phyloP scores from a whole-genome alignment of 2,329 filamentous ascomycete genomes.

The Fusarium papillatum region DNA sequence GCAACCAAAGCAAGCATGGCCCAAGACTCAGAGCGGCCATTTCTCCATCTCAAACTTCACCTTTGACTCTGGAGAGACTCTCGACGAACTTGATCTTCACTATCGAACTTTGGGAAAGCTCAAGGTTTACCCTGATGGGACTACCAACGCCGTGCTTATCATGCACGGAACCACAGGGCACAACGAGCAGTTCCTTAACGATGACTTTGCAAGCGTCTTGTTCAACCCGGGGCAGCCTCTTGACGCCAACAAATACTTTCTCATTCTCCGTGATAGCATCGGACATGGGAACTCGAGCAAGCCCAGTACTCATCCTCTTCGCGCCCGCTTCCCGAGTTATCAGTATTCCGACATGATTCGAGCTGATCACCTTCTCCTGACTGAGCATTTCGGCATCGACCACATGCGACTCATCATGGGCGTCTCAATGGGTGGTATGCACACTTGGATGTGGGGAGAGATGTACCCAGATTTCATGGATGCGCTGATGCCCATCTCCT shows the following conservation, averaged over 20 bases:
- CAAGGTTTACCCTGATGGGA: constrained; percentile 14
- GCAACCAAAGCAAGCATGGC: neutral
- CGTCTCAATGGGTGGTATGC: constrained; percentile 31
- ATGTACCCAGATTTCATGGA: constrained; percentile 9
- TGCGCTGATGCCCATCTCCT: constrained; percentile 26
- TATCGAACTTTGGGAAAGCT: constrained; percentile 29
- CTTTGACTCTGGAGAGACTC: constrained; percentile 12
- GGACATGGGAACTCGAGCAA: constrained; percentile 32
- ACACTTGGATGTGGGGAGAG: constrained; percentile 24
- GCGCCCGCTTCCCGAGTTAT: constrained; percentile 17
- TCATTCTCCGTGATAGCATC: constrained; percentile 28
- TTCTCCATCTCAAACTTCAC: constrained; percentile 12
- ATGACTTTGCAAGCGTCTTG: constrained; percentile 14
- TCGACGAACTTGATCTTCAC: constrained; percentile 13
- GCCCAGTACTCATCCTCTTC: constrained; percentile 15
- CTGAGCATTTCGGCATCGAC: constrained; percentile 21
- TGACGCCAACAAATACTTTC: constrained; percentile 14
- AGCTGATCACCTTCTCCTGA: neutral
- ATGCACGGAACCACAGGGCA: constrained; percentile 2
- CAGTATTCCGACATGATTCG: constrained; percentile 25
- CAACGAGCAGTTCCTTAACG: constrained; percentile 3
- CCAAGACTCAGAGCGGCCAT: neutral
- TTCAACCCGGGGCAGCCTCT: constrained; percentile 27
- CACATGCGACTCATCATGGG: constrained; percentile 12
- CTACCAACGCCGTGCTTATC: constrained; percentile 27